Conservation (phyloP, 169 alveolate genomes). For the Plasmodium sp. region DNA sequence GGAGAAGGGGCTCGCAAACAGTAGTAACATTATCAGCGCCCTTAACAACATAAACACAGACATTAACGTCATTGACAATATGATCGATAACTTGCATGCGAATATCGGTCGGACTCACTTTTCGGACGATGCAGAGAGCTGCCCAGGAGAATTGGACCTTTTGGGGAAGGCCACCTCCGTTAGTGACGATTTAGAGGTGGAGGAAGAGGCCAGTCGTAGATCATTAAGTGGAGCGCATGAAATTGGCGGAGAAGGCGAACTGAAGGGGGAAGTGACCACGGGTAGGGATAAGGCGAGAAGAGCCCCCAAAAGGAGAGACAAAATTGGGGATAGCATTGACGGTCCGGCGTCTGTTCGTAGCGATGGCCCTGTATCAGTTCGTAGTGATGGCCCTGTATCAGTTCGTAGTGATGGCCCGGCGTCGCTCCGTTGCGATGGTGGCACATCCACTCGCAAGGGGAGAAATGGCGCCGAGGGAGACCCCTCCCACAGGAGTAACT, state of each 20-base stretch:
- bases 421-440: background rate
- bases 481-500: background rate
- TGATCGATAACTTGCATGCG: constrained; percentile 34
- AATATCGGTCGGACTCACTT: background rate
- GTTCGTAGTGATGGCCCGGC: background rate
- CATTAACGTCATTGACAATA: constrained; percentile 46
- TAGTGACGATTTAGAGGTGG: constrained; percentile 3
- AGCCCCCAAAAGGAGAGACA: background rate
- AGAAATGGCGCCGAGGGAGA: background rate
- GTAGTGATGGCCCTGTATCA: background rate
- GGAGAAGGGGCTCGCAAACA: background rate
- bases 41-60: constrained; percentile 39
- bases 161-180: background rate
- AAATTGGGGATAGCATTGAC: background rate
- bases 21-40: background rate
- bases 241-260: background rate
- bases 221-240: background rate
- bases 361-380: background rate
- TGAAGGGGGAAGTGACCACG: background rate
- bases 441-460: background rate
- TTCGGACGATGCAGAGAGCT: constrained; percentile 20
- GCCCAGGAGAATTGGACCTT: constrained; percentile 18
- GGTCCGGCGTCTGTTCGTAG: background rate
- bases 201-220: background rate
- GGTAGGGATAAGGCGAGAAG: background rate